Evolutionary conservation across 2,329 filamentous ascomycete genomes (phyloP).

Genomic region (Ophiocordyceps camponoti-floridani): DNA sequence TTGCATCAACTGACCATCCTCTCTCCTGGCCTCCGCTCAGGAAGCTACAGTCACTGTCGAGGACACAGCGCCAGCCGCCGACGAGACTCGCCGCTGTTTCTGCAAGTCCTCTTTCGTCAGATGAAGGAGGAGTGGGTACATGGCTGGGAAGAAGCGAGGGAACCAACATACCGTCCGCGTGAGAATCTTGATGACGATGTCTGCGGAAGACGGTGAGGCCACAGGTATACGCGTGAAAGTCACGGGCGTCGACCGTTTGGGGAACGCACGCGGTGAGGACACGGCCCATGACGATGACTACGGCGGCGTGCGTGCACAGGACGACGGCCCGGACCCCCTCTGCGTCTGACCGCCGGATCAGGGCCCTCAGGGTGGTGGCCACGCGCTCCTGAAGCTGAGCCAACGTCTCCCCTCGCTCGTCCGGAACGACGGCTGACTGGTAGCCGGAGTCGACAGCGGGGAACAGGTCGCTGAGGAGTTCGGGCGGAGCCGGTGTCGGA

Average conservation of each 20-base stretch:
- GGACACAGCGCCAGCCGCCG: conserved; percentile 64
- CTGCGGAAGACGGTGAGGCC: conserved; percentile 48
- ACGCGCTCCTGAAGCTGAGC: conserved; percentile 64
- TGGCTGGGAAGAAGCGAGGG: no score
- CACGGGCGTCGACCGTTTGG: conserved; percentile 49
- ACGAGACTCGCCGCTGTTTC: conserved; percentile 7
- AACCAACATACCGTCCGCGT: no score
- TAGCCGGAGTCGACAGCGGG: conserved; percentile 41
- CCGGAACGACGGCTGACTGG: conserved; percentile 47
- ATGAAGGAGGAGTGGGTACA: not conserved
- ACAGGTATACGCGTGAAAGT: conserved; percentile 76
- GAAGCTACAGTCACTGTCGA: conserved; percentile 76
- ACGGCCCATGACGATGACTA: conserved; percentile 72
- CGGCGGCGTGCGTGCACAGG: conserved; percentile 79
- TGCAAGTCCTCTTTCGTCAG: conserved; percentile 1
- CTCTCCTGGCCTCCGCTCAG: conserved; percentile 65
- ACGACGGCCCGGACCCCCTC: conserved; percentile 53
- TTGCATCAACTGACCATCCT: conserved; percentile 53
- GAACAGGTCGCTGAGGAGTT: conserved; percentile 49
- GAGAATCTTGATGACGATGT: no score
- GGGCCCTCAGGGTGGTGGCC: conserved; percentile 46
- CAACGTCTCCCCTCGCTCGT: conserved; percentile 58
- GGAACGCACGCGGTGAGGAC: conserved; percentile 67
- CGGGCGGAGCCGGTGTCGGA: conserved; percentile 52
- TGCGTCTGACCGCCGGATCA: conserved; percentile 58